phyloP scores from a whole-genome alignment of 2,329 filamentous ascomycete species.

The Tolypocladium cylindrosporum region DNA sequence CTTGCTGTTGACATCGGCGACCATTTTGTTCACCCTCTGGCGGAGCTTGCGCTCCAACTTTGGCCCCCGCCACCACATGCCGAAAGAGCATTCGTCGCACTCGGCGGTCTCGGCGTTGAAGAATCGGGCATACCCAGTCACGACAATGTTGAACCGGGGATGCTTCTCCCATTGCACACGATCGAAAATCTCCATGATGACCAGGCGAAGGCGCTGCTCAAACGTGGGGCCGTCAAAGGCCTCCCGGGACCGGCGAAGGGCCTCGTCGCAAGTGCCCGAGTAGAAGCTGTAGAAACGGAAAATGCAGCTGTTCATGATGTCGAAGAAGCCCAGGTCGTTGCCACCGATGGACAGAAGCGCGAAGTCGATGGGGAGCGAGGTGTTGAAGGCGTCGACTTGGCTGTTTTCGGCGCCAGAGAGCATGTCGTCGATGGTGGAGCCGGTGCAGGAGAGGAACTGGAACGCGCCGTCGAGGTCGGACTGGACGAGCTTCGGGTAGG shows the following conservation, averaged over 20 bases:
- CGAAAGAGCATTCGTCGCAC: constrained; percentile 33
- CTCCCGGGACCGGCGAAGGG: constrained; percentile 23
- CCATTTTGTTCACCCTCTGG: constrained; percentile 32
- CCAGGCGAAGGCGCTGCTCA: constrained; percentile 25
- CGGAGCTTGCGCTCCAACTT: constrained; percentile 29
- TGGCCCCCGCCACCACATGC: constrained; percentile 34
- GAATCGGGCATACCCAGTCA: constrained; percentile 38
- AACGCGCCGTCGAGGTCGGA: constrained; percentile 25
- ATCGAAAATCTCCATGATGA: constrained; percentile 33
- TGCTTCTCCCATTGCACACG: constrained; percentile 32
- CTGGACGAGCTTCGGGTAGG: constrained; percentile 30
- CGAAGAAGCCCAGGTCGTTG: constrained; percentile 39
- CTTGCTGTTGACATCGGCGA: constrained; percentile 29
- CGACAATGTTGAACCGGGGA: constrained; percentile 29
- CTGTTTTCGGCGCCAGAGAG: constrained; percentile 23
- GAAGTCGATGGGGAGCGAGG: constrained; percentile 26
- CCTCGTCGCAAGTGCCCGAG: constrained; percentile 32
- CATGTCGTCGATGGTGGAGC: constrained; percentile 30
- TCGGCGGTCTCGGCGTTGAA: constrained; percentile 32
- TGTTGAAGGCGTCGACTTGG: constrained; percentile 32
- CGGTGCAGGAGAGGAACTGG: constrained; percentile 37
- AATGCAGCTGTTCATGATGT: constrained; percentile 39
- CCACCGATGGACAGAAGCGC: constrained; percentile 36
- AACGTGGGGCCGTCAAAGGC: constrained; percentile 25
- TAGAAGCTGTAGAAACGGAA: constrained; percentile 39